These are phyloP conservation scores for Sporothrix dimorphospora DNA, from an alignment of 2,329 filamentous ascomycete genomes.

Conservation along the genomic window DNA sequence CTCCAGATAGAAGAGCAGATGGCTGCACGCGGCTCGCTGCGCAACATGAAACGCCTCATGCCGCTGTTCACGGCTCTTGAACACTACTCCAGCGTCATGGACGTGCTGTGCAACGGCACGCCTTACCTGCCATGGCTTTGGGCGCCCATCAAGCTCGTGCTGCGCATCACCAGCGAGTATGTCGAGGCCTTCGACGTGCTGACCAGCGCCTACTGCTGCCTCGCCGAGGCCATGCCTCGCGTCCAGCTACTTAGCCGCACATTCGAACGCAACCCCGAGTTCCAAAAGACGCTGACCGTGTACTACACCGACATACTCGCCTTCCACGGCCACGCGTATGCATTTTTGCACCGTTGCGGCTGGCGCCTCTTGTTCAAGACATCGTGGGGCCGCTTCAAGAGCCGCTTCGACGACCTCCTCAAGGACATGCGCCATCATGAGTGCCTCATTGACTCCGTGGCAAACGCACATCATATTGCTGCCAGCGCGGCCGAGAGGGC, in stretches of 20 bases:
- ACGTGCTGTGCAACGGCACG: constrained; percentile 52
- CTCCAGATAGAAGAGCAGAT: constrained; percentile 47
- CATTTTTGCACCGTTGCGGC: background rate
- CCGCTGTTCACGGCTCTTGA: constrained; percentile 48
- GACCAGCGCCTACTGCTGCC: background rate
- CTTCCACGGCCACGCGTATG: background rate
- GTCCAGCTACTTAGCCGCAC: background rate
- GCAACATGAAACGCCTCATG: constrained; percentile 49
- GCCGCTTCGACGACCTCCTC: background rate
- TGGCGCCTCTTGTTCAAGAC: background rate
- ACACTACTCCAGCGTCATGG: constrained; percentile 48
- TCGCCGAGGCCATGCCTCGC: background rate
- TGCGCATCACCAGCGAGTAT: background rate
- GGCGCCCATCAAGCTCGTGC: background rate
- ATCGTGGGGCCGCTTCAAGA: background rate
- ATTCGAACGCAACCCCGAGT: background rate
- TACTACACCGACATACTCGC: background rate
- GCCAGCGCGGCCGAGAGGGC: background rate
- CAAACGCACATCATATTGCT: background rate
- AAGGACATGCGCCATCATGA: background rate
- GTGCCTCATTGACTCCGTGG: background rate
- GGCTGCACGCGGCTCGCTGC: constrained; percentile 42
- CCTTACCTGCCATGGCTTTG: constrained; percentile 38
- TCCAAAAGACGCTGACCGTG: background rate
- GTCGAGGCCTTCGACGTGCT: background rate